Conservation (phyloP, 441 rosid species). For the Erodium chrysanthum region DNA sequence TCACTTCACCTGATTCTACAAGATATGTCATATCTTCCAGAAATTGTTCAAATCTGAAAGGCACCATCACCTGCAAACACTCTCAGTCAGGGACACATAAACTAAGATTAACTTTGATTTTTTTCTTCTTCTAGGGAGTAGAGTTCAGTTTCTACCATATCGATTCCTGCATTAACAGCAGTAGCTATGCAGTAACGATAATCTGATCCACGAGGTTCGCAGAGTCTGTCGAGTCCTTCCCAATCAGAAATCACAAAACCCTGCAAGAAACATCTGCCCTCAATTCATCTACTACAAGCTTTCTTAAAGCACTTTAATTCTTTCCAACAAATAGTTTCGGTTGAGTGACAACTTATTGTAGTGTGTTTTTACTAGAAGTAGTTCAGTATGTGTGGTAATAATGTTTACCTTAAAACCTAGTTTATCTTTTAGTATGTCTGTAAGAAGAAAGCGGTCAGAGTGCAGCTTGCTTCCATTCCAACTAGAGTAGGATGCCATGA, state of each 20-base stretch:
- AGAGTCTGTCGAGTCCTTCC: constrained; percentile 66
- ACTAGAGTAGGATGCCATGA: constrained; percentile 87
- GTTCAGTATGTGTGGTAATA: constrained; percentile 8
- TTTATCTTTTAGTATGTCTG: constrained; percentile 59
- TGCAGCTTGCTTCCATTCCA: constrained; percentile 69
- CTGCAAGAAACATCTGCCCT: constrained; percentile 30
- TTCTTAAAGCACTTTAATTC: not conserved
- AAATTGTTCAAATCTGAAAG: constrained; percentile 40
- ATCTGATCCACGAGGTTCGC: constrained; percentile 54
- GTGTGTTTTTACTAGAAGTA: constrained; percentile 8
- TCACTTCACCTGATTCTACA: constrained; percentile 59
- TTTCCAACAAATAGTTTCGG: not conserved
- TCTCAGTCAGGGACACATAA: constrained; percentile 16
- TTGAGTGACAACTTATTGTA: constrained; percentile 5
- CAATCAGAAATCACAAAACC: constrained; percentile 82
- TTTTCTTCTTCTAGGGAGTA: not conserved
- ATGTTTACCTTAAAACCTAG: constrained; percentile 66
- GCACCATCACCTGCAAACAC: constrained; percentile 64
- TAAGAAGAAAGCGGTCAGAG: constrained; percentile 49
- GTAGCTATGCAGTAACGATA: constrained; percentile 43
- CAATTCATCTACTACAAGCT: not conserved
- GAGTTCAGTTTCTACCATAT: constrained; percentile 45
- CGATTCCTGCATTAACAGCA: constrained; percentile 79
- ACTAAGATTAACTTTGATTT: constrained; percentile 2
- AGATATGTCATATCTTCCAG: constrained; percentile 40